phyloP scores from a whole-genome alignment of 805 yeast genomes.

The Starmerella geochares region DNA sequence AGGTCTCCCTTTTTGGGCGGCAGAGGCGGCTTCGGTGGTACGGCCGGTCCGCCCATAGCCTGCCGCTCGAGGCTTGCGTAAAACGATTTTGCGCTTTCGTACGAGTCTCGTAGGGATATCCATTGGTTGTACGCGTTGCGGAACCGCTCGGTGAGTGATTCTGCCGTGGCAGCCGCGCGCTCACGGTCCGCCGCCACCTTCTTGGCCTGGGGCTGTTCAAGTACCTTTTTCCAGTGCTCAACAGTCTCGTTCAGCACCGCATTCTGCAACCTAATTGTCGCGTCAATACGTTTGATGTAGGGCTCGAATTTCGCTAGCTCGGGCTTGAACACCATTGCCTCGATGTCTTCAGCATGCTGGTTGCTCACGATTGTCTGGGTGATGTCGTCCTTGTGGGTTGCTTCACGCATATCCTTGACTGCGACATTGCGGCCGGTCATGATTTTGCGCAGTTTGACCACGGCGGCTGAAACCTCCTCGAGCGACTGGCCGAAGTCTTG shows the following conservation, averaged over 20 bases:
- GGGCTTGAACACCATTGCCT: conserved; percentile 48
- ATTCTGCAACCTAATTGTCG: conserved; percentile 57
- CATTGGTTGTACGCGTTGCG: conserved; percentile 47
- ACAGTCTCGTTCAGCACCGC: conserved; percentile 40
- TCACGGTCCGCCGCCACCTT: conserved; percentile 33
- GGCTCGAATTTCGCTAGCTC: conserved; percentile 71
- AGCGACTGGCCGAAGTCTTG: conserved; percentile 28
- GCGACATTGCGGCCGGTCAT: conserved; percentile 54
- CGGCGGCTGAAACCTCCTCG: conserved; percentile 43
- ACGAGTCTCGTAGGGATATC: conserved; percentile 49
- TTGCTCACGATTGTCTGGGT: conserved; percentile 63
- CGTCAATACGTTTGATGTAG: conserved; percentile 53
- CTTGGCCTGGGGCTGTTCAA: conserved; percentile 39
- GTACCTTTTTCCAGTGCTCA: conserved; percentile 39
- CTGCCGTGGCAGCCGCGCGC: conserved; percentile 29
- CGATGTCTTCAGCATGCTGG: conserved; percentile 41
- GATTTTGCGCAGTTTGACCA: conserved; percentile 52
- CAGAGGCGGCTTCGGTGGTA: conserved; percentile 26
- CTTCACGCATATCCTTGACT: conserved; percentile 54
- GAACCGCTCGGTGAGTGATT: conserved; percentile 36
- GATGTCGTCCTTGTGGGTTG: conserved; percentile 70
- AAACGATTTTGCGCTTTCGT: conserved; percentile 51
- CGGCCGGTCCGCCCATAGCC: conserved; percentile 23
- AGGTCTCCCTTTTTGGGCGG: conserved; percentile 8
- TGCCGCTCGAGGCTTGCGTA: conserved; percentile 44